Conservation (phyloP, 257 asterid genomes). For the Nicotiana tabacum region DNA sequence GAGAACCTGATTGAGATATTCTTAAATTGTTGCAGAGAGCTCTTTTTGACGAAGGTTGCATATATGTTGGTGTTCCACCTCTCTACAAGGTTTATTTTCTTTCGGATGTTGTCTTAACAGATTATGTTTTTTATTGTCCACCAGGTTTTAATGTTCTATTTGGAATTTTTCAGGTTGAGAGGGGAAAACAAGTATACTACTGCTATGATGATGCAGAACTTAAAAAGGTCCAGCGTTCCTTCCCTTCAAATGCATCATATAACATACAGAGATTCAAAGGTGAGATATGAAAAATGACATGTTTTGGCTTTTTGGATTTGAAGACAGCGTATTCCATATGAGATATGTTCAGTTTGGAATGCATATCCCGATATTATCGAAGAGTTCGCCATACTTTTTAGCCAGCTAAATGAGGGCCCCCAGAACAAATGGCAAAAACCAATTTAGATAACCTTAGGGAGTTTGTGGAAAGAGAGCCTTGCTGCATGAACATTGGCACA, state of each 20-base stretch:
- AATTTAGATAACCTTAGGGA: not conserved
- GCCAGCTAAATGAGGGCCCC: not conserved
- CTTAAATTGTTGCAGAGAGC: slow-evolving; percentile 64
- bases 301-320: not conserved
- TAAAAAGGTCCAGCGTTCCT: slow-evolving; percentile 51
- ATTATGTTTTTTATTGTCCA: not conserved
- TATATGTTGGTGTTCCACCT: slow-evolving; percentile 98
- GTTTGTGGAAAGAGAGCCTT: not conserved
- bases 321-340: not conserved
- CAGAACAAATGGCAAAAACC: not conserved
- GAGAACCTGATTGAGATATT: slow-evolving; percentile 17
- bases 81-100: slow-evolving; percentile 66
- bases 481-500: not conserved
- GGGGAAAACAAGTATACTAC: slow-evolving; percentile 80
- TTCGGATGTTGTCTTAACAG: not conserved
- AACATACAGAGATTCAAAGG: slow-evolving; percentile 99
- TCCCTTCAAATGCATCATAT: slow-evolving; percentile 91
- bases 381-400: not conserved
- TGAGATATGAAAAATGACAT: slow-evolving; percentile 13
- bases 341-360: not conserved
- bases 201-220: slow-evolving; percentile 86
- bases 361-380: not conserved
- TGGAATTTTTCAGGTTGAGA: slow-evolving; percentile 63
- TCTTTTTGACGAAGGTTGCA: slow-evolving; percentile 88
- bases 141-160: slow-evolving; percentile 11